Evolutionary conservation across 1,284 basidiomycete species (phyloP), one percentile per base, ranked within the genome.

Genomic region (Xerocomus nothofagi): DNA sequence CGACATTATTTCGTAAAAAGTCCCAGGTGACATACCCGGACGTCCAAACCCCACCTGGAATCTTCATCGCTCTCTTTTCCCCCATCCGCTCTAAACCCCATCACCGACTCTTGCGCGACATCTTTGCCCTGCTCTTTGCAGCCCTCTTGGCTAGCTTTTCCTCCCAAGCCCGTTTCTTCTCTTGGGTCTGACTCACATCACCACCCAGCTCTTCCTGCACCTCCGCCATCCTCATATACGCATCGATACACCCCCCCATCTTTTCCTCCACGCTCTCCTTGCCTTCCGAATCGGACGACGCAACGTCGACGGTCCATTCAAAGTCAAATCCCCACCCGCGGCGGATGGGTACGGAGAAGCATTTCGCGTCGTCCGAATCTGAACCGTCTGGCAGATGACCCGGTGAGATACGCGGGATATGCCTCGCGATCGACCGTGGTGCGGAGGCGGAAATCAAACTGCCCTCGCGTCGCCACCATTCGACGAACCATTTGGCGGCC

Each of bases 391-490:
- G 11, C 18, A 20, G 15, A 34, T 15, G 39, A 20, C 21, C 32
- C 15, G 29, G 40, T 17, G 20, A 24, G 14, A 37, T 8, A 10
- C 14, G 44, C 17, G 46, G 23, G 24, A 39, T 23, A 27, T 7
- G 44, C n/a, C 37, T 20, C 17, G 63, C 51, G 38, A 67, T 65
- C 38, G 70, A 68, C 20, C 39, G 50, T 15, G 71, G 69, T n/a
- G 72, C 69, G 18, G 71, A 70, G 20, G 76, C 73, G 50, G 78
- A 71, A 29, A 76, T 63, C 32, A 83, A 71, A 3, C 81, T 78
- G 44, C 86, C 85, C 57, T 91, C 73, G 66, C 87, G 84, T 40
- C 94, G 81, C 84, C 93, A 97, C 78, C 89, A 89, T 38, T 80
- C 75, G 33, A 96, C 78, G 61, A 97, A 84, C 77, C 86, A 91